Percentiles rank a stretch among this genome's conserved stretches.
Conservation (phyloP, 495 filamentous ascomycete species). For the Hamigera avellanea region DNA sequence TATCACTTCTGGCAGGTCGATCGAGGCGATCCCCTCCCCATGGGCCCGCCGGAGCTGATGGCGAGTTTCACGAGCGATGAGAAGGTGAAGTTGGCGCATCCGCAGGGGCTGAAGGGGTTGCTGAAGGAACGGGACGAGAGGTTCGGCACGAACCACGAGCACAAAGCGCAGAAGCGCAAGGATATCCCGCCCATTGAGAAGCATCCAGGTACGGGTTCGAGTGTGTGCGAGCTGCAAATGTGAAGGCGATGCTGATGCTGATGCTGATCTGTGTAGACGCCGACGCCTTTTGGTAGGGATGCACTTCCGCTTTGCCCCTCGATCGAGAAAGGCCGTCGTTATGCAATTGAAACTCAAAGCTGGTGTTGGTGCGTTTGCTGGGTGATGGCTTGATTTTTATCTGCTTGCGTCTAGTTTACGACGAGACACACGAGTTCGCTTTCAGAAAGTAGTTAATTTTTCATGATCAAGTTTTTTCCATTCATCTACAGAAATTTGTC, state of each 20-base stretch:
- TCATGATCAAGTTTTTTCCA: not conserved
- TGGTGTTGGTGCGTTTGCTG: no score
- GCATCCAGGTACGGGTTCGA: slow-evolving; percentile 36
- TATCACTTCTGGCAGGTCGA: slow-evolving; percentile 87
- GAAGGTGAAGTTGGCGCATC: slow-evolving; percentile 46
- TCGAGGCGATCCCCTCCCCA: slow-evolving; percentile 60
- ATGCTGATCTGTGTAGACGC: slow-evolving; percentile 23
- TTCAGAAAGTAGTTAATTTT: not conserved
- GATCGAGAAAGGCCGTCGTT: not conserved
- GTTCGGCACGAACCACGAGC: slow-evolving; percentile 47
- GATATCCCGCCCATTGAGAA: slow-evolving; percentile 46
- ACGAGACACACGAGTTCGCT: not conserved
- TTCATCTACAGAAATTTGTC: slow-evolving; percentile 14
- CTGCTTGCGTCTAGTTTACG: no score
- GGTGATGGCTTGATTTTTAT: no score
- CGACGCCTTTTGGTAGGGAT: slow-evolving; percentile 32
- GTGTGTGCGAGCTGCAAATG: not conserved
- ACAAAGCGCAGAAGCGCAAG: slow-evolving; percentile 53
- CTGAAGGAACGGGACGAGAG: slow-evolving; percentile 54
- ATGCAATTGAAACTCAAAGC: no score
- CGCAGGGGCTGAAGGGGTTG: slow-evolving; percentile 43
- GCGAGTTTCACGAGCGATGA: slow-evolving; percentile 52
- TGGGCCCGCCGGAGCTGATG: slow-evolving; percentile 71
- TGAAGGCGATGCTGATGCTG: not conserved
- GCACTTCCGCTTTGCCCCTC: not conserved